These are phyloP conservation scores for Fusarium albosuccineum DNA, from an alignment of 2,329 filamentous ascomycete species.

Conservation along the genomic window DNA sequence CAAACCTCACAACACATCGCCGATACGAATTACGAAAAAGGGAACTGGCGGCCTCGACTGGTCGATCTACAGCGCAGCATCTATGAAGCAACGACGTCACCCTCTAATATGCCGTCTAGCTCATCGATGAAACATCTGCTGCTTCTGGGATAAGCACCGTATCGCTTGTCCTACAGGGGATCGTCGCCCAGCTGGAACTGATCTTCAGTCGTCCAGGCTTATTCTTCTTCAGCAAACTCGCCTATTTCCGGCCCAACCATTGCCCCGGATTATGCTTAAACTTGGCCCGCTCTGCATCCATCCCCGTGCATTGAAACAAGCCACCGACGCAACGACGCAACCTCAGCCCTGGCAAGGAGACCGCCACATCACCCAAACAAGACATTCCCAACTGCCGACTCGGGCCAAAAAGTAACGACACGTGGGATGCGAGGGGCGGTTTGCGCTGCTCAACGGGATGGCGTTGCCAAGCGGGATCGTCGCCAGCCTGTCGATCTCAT, in stretches of 20 bases:
- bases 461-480: slow-evolving; percentile 19
- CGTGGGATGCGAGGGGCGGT: neutral
- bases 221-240: slow-evolving; percentile 1
- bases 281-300: neutral
- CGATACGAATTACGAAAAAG: too few species aligned
- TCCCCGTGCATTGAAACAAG: slow-evolving; percentile 18
- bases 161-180: too few species aligned
- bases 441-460: neutral
- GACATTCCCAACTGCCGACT: slow-evolving; percentile 1
- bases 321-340: slow-evolving; percentile 16
- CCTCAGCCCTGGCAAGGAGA: neutral
- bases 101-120: too few species aligned
- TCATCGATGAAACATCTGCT: too few species aligned
- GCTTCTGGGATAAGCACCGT: too few species aligned
- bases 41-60: too few species aligned
- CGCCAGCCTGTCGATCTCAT: slow-evolving; percentile 11
- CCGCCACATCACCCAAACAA: neutral
- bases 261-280: slow-evolving; percentile 36
- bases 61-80: too few species aligned
- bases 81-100: too few species aligned
- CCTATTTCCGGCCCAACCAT: slow-evolving; percentile 18
- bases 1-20: too few species aligned
- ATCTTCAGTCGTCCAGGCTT: neutral
- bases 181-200: too few species aligned
- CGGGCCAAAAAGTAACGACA: slow-evolving; percentile 2